phyloP scores from a whole-genome alignment of 352 stramenopile species.

The Globisporangium iwayamae region DNA sequence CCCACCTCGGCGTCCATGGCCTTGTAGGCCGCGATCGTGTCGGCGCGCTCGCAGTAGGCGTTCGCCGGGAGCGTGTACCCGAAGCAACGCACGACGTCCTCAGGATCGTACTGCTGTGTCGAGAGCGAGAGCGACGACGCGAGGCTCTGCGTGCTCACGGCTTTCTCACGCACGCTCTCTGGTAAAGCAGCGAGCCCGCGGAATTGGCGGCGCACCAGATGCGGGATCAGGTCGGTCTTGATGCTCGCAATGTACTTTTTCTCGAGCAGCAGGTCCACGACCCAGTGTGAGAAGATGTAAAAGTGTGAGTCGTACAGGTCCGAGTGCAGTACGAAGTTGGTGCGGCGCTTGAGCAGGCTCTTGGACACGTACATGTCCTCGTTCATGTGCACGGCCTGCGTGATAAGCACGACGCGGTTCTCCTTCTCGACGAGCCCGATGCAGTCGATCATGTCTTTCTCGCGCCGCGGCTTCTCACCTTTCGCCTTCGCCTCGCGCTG shows the following conservation, averaged over 20 bases:
- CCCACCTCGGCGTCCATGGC: conserved; percentile 75
- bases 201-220: conserved; percentile 78
- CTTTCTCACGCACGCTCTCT: conserved; percentile 51
- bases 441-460: conserved; percentile 84
- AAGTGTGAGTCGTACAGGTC: conserved; percentile 82
- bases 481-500: conserved; percentile 30
- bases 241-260: conserved; percentile 86
- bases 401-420: conserved; percentile 64
- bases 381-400: conserved; percentile 76
- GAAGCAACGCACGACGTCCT: conserved; percentile 75
- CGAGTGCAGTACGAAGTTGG: conserved; percentile 70
- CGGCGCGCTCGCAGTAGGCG: conserved; percentile 75
- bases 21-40: conserved; percentile 68
- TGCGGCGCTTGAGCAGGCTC: conserved; percentile 66
- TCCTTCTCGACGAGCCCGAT: conserved; percentile 67
- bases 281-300: conserved; percentile 86
- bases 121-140: conserved; percentile 60
- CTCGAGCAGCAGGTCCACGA: conserved; percentile 69
- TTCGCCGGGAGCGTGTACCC: conserved; percentile 69
- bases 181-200: conserved; percentile 53
- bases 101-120: conserved; percentile 40
- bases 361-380: conserved; percentile 79
- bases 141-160: conserved; percentile 52
- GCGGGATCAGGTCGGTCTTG: conserved; percentile 76
- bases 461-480: conserved; percentile 65